Evolutionary conservation across 164 flowering plant species (phyloP).

Genomic region (Berberis vulgaris): DNA sequence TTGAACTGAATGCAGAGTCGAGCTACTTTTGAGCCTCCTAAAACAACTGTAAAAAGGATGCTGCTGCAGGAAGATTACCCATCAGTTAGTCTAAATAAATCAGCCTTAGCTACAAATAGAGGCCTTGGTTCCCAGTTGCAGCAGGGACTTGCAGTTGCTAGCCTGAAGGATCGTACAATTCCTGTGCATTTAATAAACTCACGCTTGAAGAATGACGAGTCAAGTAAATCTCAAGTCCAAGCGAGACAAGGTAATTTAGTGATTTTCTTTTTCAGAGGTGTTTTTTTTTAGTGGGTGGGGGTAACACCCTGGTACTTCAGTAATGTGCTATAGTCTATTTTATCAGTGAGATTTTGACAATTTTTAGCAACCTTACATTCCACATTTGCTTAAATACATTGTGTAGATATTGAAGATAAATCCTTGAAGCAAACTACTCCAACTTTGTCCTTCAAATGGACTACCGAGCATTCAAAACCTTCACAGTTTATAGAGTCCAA

Average conservation of each 20-base stretch:
- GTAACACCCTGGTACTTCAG: neutral
- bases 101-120: slow-evolving; percentile 15
- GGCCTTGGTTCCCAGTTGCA: neutral
- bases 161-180: slow-evolving; percentile 11
- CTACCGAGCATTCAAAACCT: slow-evolving; percentile 17
- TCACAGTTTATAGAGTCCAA: slow-evolving; percentile 14
- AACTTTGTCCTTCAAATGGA: slow-evolving; percentile 28
- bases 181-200: slow-evolving; percentile 9
- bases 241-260: slow-evolving; percentile 9
- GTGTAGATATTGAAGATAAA: slow-evolving; percentile 26
- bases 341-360: neutral
- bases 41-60: slow-evolving; percentile 71
- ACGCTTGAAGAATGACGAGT: slow-evolving; percentile 25
- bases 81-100: slow-evolving; percentile 18
- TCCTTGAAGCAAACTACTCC: slow-evolving; percentile 19
- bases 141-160: slow-evolving; percentile 15
- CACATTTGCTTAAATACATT: neutral
- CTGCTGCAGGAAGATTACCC: slow-evolving; percentile 33
- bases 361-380: slow-evolving; percentile 3
- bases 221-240: slow-evolving; percentile 1
- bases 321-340: neutral
- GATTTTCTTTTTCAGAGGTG: too few relatives aligned
- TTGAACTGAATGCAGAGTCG: slow-evolving; percentile 45
- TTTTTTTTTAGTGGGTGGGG: too few relatives aligned
- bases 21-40: slow-evolving; percentile 75